phyloP scores from a whole-genome alignment of 208 protist species.

The Tetramitus jugosus region DNA sequence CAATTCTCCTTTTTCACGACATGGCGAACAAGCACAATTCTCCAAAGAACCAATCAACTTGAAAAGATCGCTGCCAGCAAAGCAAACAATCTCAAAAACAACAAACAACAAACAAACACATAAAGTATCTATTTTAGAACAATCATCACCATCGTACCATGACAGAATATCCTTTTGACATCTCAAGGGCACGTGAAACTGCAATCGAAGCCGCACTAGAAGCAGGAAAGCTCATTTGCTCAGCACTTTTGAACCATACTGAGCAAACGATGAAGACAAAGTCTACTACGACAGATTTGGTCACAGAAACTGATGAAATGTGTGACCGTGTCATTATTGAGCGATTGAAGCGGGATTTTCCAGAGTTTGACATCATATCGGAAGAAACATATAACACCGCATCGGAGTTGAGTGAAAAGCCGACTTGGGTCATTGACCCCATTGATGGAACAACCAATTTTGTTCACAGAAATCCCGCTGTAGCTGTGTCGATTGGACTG shows the following conservation, averaged over 20 bases:
- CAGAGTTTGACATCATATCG: neutral
- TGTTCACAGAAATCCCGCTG: neutral
- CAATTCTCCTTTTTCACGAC: no score
- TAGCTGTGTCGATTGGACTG: neutral
- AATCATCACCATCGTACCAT: no score
- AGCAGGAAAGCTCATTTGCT: neutral
- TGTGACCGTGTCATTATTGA: neutral
- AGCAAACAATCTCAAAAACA: no score
- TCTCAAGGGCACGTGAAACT: neutral
- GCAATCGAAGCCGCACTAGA: neutral
- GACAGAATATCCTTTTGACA: neutral
- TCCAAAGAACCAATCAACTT: no score
- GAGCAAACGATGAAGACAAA: neutral
- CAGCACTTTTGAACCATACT: no score
- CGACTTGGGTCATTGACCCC: constrained; percentile 15
- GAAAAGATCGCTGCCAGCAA: no score
- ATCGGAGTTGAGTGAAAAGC: neutral
- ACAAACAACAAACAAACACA: no score
- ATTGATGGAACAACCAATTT: constrained; percentile 24
- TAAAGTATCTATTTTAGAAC: no score
- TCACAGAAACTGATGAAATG: neutral
- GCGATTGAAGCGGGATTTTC: neutral
- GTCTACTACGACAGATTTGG: neutral
- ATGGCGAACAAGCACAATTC: no score
- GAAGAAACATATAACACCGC: constrained; percentile 7